phyloP scores from a whole-genome alignment of 148 eudicot genomes.

The Dianthus caryophyllus region DNA sequence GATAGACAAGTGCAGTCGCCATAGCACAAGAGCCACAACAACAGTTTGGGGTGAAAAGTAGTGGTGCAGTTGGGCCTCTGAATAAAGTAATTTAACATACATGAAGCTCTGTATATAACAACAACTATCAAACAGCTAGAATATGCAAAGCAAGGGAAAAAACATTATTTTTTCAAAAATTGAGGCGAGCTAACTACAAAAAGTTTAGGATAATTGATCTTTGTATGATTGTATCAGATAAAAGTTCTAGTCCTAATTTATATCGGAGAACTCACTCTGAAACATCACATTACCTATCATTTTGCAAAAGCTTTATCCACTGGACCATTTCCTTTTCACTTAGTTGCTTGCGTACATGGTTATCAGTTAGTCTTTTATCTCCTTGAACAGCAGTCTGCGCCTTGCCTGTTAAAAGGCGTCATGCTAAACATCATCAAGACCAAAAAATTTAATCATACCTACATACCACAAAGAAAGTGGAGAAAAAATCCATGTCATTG shows the following conservation, averaged over 20 bases:
- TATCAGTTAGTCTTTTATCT: conserved; percentile 37
- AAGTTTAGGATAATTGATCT: background rate
- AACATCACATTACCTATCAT: conserved; percentile 49
- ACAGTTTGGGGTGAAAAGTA: background rate
- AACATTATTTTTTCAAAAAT: background rate
- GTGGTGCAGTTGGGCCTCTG: background rate
- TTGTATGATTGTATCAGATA: too few relatives aligned
- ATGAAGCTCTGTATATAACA: background rate
- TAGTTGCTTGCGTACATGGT: conserved; percentile 36
- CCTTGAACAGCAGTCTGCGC: conserved; percentile 41
- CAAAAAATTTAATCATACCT: conserved; percentile 28
- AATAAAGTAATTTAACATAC: background rate
- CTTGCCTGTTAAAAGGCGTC: conserved; percentile 52
- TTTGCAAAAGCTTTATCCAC: conserved; percentile 65
- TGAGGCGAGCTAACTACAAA: background rate
- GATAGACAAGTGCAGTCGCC: background rate
- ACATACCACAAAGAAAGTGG: conserved; percentile 12
- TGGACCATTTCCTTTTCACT: conserved; percentile 59
- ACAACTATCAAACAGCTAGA: too few relatives aligned
- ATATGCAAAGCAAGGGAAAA: background rate
- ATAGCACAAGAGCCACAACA: background rate
- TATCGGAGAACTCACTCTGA: conserved; percentile 6
- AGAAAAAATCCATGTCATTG: conserved; percentile 14
- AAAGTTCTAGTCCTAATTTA: background rate
- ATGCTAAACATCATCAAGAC: conserved; percentile 29